These are phyloP conservation scores for Rhizopogon sp. DNA, from an alignment of 768 basidiomycete species.

Conservation along the genomic window DNA sequence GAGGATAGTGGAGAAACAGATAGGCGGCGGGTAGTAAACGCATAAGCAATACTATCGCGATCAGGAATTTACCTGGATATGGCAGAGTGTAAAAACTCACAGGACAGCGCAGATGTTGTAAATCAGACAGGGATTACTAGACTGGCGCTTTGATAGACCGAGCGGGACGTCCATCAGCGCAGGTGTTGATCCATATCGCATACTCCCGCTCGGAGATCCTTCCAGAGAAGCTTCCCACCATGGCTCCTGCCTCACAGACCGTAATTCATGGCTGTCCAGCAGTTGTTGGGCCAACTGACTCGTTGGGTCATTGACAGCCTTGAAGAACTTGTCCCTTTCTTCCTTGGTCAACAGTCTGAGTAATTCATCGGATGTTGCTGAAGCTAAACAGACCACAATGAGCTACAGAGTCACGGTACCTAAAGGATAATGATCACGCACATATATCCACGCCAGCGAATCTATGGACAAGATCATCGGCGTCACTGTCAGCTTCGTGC, in stretches of 20 bases:
- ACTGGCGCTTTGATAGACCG: conserved; percentile 35
- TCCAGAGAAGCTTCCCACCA: conserved; percentile 61
- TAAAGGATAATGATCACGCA: conserved; percentile 23
- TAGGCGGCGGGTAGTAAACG: conserved; percentile 59
- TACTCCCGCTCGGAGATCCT: conserved; percentile 1
- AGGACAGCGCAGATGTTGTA: conserved; percentile 68
- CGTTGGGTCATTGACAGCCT: conserved; percentile 54
- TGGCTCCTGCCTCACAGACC: conserved; percentile 44
- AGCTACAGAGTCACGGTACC: neutral
- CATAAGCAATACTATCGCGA: conserved; percentile 56
- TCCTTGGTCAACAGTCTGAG: conserved; percentile 57
- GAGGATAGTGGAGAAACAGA: conserved; percentile 52
- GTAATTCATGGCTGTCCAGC: conserved; percentile 51
- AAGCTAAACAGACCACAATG: conserved; percentile 34
- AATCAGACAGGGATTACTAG: conserved; percentile 39
- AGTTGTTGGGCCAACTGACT: conserved; percentile 57
- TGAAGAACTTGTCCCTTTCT: conserved; percentile 58
- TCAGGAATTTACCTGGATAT: neutral
- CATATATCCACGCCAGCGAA: conserved; percentile 60
- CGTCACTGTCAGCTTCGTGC: conserved; percentile 35
- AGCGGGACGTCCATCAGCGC: conserved; percentile 41
- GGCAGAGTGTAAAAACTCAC: conserved; percentile 37
- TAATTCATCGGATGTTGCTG: conserved; percentile 48
- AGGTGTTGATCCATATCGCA: conserved; percentile 35
- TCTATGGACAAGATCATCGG: conserved; percentile 42